Evolutionary conservation across 2,329 filamentous ascomycete genomes (phyloP).

Genomic region (Pseudocercospora pini-densiflorae): DNA sequence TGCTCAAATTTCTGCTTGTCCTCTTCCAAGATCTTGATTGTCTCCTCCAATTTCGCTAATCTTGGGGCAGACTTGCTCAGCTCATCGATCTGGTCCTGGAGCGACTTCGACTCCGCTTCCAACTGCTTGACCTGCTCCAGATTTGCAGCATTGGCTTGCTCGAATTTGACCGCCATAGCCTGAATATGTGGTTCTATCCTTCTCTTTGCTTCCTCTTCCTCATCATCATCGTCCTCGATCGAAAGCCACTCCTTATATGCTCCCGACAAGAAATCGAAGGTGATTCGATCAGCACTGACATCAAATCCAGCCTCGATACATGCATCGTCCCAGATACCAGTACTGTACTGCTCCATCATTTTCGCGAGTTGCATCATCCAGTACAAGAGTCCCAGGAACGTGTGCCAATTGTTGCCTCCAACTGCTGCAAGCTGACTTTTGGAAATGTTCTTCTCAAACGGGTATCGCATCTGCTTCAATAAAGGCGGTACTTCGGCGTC

Average conservation of each 20-base stretch:
- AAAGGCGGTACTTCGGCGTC: constrained; percentile 93
- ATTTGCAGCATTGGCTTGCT: constrained; percentile 82
- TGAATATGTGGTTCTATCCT: constrained; percentile 83
- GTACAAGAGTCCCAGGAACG: constrained; percentile 89
- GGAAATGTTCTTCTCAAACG: constrained; percentile 92
- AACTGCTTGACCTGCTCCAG: constrained; percentile 81
- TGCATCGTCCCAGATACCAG: constrained; percentile 84
- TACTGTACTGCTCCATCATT: constrained; percentile 84
- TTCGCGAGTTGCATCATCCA: constrained; percentile 99
- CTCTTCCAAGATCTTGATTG: constrained; percentile 92
- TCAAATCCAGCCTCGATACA: constrained; percentile 88
- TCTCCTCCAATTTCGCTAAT: constrained; percentile 80
- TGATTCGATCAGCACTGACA: constrained; percentile 86
- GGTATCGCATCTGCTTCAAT: constrained; percentile 90
- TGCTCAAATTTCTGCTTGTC: constrained; percentile 95
- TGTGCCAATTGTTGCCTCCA: constrained; percentile 95
- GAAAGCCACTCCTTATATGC: constrained; percentile 94
- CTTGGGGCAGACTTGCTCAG: constrained; percentile 85
- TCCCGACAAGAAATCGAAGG: constrained; percentile 87
- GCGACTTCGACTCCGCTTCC: constrained; percentile 80
- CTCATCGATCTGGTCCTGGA: constrained; percentile 86
- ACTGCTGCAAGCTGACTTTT: constrained; percentile 96
- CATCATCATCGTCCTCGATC: constrained; percentile 76
- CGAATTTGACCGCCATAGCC: constrained; percentile 86
- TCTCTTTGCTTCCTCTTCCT: constrained; percentile 79